Base-by-base conservation (phyloP, 1,284 basidiomycete species). In the Pascua sp. region DNA sequence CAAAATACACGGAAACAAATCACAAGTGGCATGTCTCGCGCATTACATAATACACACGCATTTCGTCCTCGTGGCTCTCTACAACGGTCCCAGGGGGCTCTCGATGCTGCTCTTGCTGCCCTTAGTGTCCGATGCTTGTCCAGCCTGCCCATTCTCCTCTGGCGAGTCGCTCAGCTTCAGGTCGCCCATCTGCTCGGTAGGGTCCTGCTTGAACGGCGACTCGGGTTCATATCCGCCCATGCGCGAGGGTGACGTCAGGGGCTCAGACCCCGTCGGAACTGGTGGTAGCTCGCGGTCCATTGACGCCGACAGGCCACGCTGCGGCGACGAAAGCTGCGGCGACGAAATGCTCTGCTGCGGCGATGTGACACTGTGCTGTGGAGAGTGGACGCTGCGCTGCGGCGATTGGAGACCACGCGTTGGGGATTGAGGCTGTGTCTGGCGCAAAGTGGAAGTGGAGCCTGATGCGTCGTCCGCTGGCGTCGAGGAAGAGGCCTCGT, bases 41-140 rank as follows among this genome's bases (percentile, higher is more conserved):
- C 12, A 9, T 41, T 16, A 38, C 18, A 17, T 39, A 18, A 18
- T 55, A 59, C 63, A 70, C 24, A 32, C 24, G 24, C 24, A 37
- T 11, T 44, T n/a, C n/a, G n/a, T n/a, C n/a, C n/a, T n/a, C 12
- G 15, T 41, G 13, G 18, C 13, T 17, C 18, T 40, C 39, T 55
- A 59, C 63, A 70, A 61, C 36, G 68, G 68, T 18, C 68, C 57
- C 12, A 59, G 53, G 2, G 57, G 57, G 8, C 57, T 53, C 8
- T 50, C 24, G 24, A 32, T 45, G 55, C 55, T 47, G 11, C 32
- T 43, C 13, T 54, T 49, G 47, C 40, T 47, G 8, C 45, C 42
- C 47, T 51, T 51, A 42, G 41, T 42, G 24, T 18, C 9, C 38
- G 9, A 9, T 11, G 38, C 17, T 17, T 49, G 17, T 16, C 32